Evolutionary conservation across 2,329 filamentous ascomycete species (phyloP).

Genomic region (Neoscytalidium dimidiatum): DNA sequence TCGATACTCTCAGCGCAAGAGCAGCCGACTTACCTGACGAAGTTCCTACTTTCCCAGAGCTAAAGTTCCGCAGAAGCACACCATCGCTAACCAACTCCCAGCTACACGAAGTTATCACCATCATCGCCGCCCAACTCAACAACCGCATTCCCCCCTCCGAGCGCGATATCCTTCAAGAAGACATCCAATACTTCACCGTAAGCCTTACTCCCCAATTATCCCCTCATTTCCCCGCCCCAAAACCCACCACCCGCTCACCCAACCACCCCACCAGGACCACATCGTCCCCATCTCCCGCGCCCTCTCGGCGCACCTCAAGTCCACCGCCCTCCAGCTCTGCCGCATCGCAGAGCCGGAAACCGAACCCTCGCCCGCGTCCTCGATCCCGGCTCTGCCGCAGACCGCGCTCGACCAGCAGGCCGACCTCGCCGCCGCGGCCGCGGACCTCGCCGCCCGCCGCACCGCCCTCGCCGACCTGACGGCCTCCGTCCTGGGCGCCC

Average conservation of each 20-base stretch:
- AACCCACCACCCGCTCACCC: too few relatives aligned
- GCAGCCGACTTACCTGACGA: constrained; percentile 42
- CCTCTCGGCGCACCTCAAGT: constrained; percentile 36
- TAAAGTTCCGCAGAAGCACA: too few relatives aligned
- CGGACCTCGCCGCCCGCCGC: constrained; percentile 31
- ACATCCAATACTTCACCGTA: constrained; percentile 43
- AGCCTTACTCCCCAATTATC: too few relatives aligned
- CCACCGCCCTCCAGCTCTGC: constrained; percentile 34
- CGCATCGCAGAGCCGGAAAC: constrained; percentile 31
- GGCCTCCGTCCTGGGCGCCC: constrained; percentile 35
- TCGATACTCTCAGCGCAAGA: constrained; percentile 37
- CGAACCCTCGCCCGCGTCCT: background rate
- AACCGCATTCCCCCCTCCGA: constrained; percentile 39
- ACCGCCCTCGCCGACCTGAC: constrained; percentile 36
- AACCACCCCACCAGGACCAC: constrained; percentile 30
- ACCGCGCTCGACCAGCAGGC: background rate
- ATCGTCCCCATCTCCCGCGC: constrained; percentile 35
- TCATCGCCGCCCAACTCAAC: constrained; percentile 42
- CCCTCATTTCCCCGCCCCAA: background rate
- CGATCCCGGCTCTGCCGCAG: constrained; percentile 17
- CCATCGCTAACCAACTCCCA: background rate
- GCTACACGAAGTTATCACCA: constrained; percentile 42
- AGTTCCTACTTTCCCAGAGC: constrained; percentile 22
- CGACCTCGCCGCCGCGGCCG: background rate
- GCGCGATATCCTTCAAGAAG: constrained; percentile 40